A percentile compares a stretch with the other conserved stretches of the same genome.
phyloP scores from a whole-genome alignment of 2,329 filamentous ascomycete species.

The Macrophomina phaseolina region DNA sequence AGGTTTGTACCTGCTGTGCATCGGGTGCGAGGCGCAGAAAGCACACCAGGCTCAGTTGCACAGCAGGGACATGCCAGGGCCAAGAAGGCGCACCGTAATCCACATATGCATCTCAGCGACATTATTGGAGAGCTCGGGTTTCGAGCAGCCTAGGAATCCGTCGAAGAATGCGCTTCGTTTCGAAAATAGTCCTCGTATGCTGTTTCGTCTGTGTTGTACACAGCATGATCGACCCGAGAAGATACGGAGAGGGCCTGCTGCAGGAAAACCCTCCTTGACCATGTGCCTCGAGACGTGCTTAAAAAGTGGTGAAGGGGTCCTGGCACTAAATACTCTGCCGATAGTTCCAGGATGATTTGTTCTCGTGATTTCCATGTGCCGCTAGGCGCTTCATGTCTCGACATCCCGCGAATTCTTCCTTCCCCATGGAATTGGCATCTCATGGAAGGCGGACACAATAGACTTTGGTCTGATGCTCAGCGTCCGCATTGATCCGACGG shows the following conservation, averaged over 20 bases:
- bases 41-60: not conserved
- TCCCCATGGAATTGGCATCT: slow-evolving; percentile 11
- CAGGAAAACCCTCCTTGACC: not conserved
- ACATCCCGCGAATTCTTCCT: slow-evolving; percentile 19
- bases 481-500: slow-evolving; percentile 22
- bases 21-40: not conserved
- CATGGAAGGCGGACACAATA: slow-evolving; percentile 10
- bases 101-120: not conserved
- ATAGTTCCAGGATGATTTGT: slow-evolving; percentile 1
- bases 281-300: not conserved
- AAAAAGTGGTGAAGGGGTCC: not conserved
- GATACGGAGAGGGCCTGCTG: not conserved
- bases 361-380: slow-evolving; percentile 10
- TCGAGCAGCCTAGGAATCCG: not conserved
- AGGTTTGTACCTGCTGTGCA: not conserved
- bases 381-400: slow-evolving; percentile 13
- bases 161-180: not conserved
- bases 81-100: not conserved
- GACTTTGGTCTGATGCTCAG: slow-evolving; percentile 23
- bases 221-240: not conserved
- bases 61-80: not conserved
- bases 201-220: not conserved
- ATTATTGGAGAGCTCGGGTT: not conserved
- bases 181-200: not conserved
- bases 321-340: not conserved